Evolutionary conservation across 768 basidiomycete species (phyloP), one percentile per base, ranked within the genome.

Genomic region (Paxillus ammoniavirescens): DNA sequence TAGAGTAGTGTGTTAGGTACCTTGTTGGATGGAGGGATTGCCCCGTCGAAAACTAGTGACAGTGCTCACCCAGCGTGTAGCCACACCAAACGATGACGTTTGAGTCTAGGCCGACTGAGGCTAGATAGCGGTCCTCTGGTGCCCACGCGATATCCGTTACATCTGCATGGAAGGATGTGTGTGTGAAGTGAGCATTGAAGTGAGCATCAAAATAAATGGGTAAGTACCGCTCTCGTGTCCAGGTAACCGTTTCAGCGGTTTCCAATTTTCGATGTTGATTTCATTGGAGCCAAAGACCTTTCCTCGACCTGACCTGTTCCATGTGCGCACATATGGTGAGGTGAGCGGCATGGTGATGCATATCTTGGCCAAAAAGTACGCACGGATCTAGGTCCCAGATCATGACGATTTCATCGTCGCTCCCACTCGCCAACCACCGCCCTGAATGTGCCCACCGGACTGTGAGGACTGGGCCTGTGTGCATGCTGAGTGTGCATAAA

Each of bases 311-410:
- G 78, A 80, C 23, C 91, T 94, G 63, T 54, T 35, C 53, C 36
- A 45, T 49, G 6, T 5, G 26, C 46, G 40, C 30, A 51, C 12
- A 52, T 54, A 23, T 50, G 55, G 51, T 48, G 48, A 26, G 18
- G 35, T 43, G 46, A 50, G 33, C 12, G 26, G 51, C 28, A 45
- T 28, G 49, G 48, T 26, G 36, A 59, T 8, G 17, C 17, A 15
- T n/a, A 46, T 9, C 47, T 15, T 42, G 15, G 15, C 26, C 26
- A 12, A 43, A 43, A 63, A 49, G 53, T 50, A 45, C 93, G 75
- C 67, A 97, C 93, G 91, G 93, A 72, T 97, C 94, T 45, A 93
- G 81, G 65, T 94, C 93, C 97, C 95, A 99, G 35, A 98, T 85
- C 87, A 98, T 91, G 30, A 97, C 85, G 59, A 95, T 89, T 66